Base-by-base conservation (phyloP, 176 grass and related monocot species). In the Dendrocalamus sinicus region DNA sequence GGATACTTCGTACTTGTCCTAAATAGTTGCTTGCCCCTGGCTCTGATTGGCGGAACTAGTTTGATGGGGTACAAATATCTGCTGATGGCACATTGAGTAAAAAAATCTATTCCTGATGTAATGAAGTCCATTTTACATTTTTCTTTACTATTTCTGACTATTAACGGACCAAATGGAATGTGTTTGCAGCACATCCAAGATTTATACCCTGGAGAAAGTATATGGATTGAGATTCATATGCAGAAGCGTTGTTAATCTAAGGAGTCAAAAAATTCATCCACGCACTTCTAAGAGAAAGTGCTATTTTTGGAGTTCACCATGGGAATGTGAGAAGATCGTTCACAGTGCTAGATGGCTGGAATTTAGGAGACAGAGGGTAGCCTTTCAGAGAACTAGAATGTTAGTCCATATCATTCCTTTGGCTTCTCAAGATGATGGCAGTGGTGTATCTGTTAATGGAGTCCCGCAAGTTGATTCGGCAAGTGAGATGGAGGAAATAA, bases 361-460 rank as follows among this genome's bases (percentile, higher is more conserved):
- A 52, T 92, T 82, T 35, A 81, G 90, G 79, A 90, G 66, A 41
- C 80, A 87, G 32, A 76, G 48, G 41, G 73, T 73, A 82, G 48
- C 50, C 59, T 84, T 82, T 57, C 86, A 92, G 61, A 93, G 76
- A 43, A 83, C 68, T 52, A 92, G 78, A 78, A 94, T 78, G 45
- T 39, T 86, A 10, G 48, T 69, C 47, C 83, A 75, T 74, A 64
- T 30, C 22, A 60, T 86, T 43, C 85, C 80, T 12, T 77, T 85
- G 57, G 96, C 93, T 82, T 95, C 95, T 48, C 83, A 87, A 50
- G 91, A 92, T 28, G 95, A 97, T 81, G 72, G 82, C 39, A 87
- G 92, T 68, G 62, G 76, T 55, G 58, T 93, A 70, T 83, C 87
- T 48, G 89, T 93, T 72, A 95, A 97, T 86, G 95, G 95, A 66